Evolutionary conservation across 2,329 filamentous ascomycete genomes (phyloP).

Genomic region (Talaromyces funiculosus): DNA sequence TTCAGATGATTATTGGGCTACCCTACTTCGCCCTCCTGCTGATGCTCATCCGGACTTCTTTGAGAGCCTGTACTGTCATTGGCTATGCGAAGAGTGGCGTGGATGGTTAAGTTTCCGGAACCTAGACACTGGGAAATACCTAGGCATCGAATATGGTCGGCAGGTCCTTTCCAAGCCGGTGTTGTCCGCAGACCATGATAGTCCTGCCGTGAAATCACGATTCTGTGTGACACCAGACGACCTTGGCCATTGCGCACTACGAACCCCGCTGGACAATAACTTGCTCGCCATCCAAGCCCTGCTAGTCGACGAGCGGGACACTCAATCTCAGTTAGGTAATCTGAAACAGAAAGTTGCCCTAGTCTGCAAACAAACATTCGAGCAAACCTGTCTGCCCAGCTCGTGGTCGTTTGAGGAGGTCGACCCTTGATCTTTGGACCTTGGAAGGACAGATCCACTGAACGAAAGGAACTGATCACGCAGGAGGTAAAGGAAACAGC

Average conservation of each 20-base stretch:
- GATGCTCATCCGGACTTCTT: background rate
- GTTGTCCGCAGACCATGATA: background rate
- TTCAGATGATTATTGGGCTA: background rate
- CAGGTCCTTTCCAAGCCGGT: background rate
- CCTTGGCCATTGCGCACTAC: no score
- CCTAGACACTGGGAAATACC: background rate
- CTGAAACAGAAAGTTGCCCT: no score
- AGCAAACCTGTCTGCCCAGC: background rate
- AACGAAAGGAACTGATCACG: background rate
- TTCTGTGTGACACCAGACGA: no score
- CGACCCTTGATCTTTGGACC: background rate
- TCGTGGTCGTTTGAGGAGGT: background rate
- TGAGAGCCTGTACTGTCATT: background rate
- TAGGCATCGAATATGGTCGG: background rate
- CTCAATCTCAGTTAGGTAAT: no score
- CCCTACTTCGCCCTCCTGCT: background rate
- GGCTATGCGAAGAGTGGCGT: background rate
- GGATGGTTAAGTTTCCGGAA: background rate
- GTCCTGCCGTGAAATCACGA: background rate
- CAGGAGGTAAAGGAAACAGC: no score
- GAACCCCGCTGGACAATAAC: no score
- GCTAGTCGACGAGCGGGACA: no score
- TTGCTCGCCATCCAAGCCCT: no score
- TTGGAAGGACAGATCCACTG: background rate
- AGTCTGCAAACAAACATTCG: no score